Conservation (phyloP, 345 rosid genomes). For the Euphorbia pulcherrima region DNA sequence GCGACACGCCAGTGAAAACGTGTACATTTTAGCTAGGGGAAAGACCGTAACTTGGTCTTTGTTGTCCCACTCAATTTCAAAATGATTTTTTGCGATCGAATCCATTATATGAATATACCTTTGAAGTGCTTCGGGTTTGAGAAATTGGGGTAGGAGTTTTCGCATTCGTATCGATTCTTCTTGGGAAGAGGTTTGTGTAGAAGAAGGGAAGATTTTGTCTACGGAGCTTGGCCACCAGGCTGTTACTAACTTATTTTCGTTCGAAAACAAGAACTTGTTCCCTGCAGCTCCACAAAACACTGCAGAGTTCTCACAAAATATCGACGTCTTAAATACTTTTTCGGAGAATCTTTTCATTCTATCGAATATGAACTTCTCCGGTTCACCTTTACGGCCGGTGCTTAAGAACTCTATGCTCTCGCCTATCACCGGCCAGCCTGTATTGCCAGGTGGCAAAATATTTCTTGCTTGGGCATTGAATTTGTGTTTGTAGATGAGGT, state of each 20-base stretch:
- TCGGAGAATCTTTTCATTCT: conserved; percentile 30
- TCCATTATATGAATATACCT: conserved; percentile 33
- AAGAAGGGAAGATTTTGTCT: conserved; percentile 38
- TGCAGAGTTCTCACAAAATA: conserved; percentile 23
- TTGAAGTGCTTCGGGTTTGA: conserved; percentile 39
- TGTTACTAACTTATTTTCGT: conserved; percentile 37
- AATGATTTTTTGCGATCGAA: conserved; percentile 27
- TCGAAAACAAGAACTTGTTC: conserved; percentile 41
- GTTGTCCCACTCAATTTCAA: conserved; percentile 29
- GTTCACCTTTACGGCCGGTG: conserved; percentile 35
- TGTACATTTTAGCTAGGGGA: conserved; percentile 31
- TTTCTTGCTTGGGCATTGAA: conserved; percentile 17
- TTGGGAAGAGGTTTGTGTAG: conserved; percentile 25
- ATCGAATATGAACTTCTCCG: conserved; percentile 36
- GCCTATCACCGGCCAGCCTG: conserved; percentile 32
- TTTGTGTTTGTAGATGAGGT: conserved; percentile 17
- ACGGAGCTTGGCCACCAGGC: conserved; percentile 46
- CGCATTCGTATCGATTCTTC: conserved; percentile 36
- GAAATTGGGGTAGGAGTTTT: conserved; percentile 27
- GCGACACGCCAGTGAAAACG: conserved; percentile 35
- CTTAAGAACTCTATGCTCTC: conserved; percentile 36
- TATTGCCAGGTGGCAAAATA: conserved; percentile 36
- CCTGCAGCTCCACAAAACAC: conserved; percentile 36
- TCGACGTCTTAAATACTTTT: conserved; percentile 30
- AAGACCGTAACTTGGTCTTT: conserved; percentile 25